Percentiles rank a stretch among this genome's conserved stretches.
Conservation (phyloP, 306 rosid species). For the Dicorynia guianensis region DNA sequence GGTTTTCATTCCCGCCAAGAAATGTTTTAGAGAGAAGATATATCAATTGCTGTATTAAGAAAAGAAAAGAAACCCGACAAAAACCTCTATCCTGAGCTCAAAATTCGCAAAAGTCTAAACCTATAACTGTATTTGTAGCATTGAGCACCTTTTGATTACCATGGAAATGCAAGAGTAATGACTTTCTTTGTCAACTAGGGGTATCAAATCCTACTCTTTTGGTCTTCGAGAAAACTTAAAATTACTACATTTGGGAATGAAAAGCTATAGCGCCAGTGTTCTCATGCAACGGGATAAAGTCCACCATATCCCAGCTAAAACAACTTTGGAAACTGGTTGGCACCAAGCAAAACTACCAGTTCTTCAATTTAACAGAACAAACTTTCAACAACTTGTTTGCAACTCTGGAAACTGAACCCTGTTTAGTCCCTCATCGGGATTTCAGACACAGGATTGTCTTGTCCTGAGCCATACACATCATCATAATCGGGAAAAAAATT, state of each 20-base stretch:
- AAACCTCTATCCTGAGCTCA: conserved; percentile 19
- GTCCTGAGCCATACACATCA: too few relatives aligned
- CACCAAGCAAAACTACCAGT: neutral
- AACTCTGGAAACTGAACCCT: neutral
- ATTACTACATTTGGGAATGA: neutral
- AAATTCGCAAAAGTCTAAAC: conserved; percentile 1
- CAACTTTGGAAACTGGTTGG: neutral
- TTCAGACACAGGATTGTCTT: neutral
- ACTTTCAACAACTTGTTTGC: conserved; percentile 3
- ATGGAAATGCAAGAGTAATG: neutral
- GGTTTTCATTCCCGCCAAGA: neutral
- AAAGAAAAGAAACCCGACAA: conserved; percentile 12
- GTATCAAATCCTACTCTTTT: neutral
- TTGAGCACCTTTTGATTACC: neutral
- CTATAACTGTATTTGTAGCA: neutral
- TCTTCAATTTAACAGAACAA: neutral
- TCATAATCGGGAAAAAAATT: too few relatives aligned
- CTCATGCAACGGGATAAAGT: conserved; percentile 26
- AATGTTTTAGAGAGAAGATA: neutral
- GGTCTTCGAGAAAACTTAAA: neutral
- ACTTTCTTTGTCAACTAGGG: neutral
- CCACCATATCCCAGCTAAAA: conserved; percentile 9
- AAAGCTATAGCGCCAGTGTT: neutral
- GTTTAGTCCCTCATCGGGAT: neutral
- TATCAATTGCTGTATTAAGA: neutral